A percentile compares a stretch with the other conserved stretches of the same genome.
Conservation (phyloP, 2,329 filamentous ascomycete species). For the Periconia sp. region DNA sequence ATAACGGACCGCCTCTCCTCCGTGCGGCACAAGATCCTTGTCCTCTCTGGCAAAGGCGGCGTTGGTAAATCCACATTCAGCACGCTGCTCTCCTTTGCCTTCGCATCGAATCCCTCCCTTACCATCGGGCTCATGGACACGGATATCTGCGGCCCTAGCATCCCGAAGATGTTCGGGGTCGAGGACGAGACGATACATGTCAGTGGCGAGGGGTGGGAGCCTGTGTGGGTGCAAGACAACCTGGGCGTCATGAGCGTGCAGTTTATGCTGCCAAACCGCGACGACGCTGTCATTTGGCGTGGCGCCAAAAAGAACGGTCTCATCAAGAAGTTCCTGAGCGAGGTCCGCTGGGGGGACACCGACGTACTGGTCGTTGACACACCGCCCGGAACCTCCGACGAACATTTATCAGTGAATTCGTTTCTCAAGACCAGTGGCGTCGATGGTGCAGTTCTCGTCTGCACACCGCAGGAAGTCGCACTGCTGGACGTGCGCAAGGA, state of each 20-base stretch:
- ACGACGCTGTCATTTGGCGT: constrained; percentile 96
- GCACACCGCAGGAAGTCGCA: constrained; percentile 91
- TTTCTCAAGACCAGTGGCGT: constrained; percentile 90
- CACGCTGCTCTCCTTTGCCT: constrained; percentile 82
- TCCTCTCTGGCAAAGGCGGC: constrained; percentile 92
- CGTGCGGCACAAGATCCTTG: constrained; percentile 88
- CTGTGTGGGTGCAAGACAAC: constrained; percentile 94
- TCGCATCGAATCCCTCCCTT: constrained; percentile 75
- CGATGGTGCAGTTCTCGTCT: constrained; percentile 89
- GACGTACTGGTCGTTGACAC: constrained; percentile 95
- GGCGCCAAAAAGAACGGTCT: constrained; percentile 98
- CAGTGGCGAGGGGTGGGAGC: constrained; percentile 85
- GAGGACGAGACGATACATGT: constrained; percentile 93
- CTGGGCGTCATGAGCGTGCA: constrained; percentile 96
- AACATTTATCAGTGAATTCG: constrained; percentile 91
- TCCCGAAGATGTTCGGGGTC: constrained; percentile 99
- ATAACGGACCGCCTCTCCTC: constrained; percentile 80
- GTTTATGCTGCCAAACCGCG: constrained; percentile 92
- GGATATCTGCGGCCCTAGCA: constrained; percentile 93
- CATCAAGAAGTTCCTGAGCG: constrained; percentile 97
- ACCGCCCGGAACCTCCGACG: constrained; percentile 91
- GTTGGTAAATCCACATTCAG: constrained; percentile 97
- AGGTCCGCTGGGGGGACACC: constrained; percentile 95
- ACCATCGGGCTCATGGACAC: constrained; percentile 97
- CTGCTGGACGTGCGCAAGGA: constrained; percentile 94